phyloP scores from a whole-genome alignment of 1,284 basidiomycete species.

The Austroboletus niveus region DNA sequence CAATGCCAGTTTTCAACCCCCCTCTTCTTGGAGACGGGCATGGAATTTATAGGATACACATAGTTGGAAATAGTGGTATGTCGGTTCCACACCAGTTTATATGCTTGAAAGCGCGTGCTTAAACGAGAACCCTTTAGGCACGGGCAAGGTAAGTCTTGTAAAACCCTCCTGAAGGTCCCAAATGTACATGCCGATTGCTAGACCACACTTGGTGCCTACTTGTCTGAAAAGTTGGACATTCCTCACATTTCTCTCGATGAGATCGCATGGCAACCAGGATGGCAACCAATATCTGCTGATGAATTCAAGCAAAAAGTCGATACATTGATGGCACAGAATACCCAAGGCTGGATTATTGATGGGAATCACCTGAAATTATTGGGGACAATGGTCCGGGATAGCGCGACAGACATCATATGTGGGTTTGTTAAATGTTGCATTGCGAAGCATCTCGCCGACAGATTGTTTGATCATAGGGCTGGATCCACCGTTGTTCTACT shows the following conservation, averaged over 20 bases:
- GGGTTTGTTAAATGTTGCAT: constrained; percentile 29
- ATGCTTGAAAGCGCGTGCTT: neutral
- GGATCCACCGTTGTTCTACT: constrained; percentile 54
- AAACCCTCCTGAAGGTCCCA: neutral
- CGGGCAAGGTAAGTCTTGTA: constrained; percentile 41
- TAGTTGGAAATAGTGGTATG: constrained; percentile 57
- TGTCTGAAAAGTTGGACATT: constrained; percentile 46
- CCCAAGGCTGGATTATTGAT: constrained; percentile 49
- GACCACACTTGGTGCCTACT: constrained; percentile 48
- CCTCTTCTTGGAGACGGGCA: constrained; percentile 48
- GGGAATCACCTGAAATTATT: constrained; percentile 38
- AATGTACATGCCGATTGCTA: constrained; percentile 20
- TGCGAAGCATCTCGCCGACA: neutral
- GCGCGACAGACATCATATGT: constrained; percentile 62
- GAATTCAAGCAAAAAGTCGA: constrained; percentile 40
- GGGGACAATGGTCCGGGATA: constrained; percentile 36
- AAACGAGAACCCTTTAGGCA: constrained; percentile 28
- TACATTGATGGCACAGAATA: constrained; percentile 26
- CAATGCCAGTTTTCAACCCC: constrained; percentile 20
- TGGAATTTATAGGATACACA: constrained; percentile 47
- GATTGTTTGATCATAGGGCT: constrained; percentile 44
- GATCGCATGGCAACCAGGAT: constrained; percentile 49
- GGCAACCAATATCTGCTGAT: constrained; percentile 36
- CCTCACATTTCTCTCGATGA: constrained; percentile 45
- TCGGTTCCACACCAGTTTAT: neutral